Evolutionary conservation across 2,329 filamentous ascomycete species (phyloP).

Genomic region (Cordyceps cicadae): DNA sequence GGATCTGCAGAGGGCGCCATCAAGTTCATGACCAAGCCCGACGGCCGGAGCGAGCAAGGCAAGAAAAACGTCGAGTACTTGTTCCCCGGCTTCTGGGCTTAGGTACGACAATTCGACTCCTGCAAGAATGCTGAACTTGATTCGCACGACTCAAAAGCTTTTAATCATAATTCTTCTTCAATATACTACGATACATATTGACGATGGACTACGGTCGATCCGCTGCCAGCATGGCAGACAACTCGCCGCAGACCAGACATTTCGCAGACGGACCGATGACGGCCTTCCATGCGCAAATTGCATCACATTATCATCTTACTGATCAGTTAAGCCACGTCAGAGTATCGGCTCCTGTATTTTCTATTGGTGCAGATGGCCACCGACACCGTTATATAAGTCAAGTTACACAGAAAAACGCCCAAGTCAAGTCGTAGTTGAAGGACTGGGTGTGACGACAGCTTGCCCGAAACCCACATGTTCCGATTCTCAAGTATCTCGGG

Average conservation of each 20-base stretch:
- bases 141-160: neutral
- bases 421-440: neutral
- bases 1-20: conserved; percentile 70
- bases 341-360: neutral
- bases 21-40: conserved; percentile 71
- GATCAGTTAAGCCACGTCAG: neutral
- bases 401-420: neutral
- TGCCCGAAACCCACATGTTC: neutral
- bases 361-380: neutral
- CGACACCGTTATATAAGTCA: neutral
- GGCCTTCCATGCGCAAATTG: neutral
- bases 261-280: neutral
- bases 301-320: neutral
- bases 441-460: neutral
- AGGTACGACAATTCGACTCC: neutral
- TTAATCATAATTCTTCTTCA: neutral
- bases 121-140: neutral
- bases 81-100: conserved; percentile 70
- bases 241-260: neutral
- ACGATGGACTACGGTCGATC: neutral
- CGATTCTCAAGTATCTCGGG: neutral
- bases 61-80: conserved; percentile 76
- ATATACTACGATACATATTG: neutral
- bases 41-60: conserved; percentile 64
- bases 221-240: neutral